Evolutionary conservation across 257 asterid genomes (phyloP), one percentile per base, ranked within the genome.

Genomic region (Sherardia arvensis): DNA sequence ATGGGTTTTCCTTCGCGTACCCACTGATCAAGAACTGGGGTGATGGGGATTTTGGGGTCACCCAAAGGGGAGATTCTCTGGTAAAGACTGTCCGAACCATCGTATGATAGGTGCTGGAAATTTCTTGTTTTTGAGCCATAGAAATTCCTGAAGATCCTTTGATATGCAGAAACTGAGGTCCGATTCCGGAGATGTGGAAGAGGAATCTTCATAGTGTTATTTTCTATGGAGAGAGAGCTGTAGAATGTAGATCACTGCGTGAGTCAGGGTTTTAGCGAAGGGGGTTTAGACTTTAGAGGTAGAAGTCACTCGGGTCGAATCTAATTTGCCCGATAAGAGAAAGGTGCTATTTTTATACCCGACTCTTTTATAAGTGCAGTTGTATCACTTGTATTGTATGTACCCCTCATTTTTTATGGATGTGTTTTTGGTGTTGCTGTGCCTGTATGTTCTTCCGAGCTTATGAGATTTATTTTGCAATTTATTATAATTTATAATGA

Each of bases 21-120:
- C 87, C 91, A 86, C 69, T 78, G 78, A 76, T 86, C 90, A 65
- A 88, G 87, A 38, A 74, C 82, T 12, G 84, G 81, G 30, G 56
- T 63, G 23, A 82, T 55, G 20, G 96, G 79, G 18, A 26, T 71
- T 29, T 71, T 80, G 30, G 90, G 90, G 74, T 88, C 83, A 22
- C 90, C 89, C 69, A 77, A 3, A 1, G 76, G 85, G 7, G 81
- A 69, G 65, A 84, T 76, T 67, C 80, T 75, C 15, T 77, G 53
- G 80, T 74, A 82, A 48, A 84, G 76, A 47, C 79, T 63, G 47
- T 38, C 18, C 47, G 47, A 38, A 2, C 47, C 47, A 38, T 38
- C 47, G 47, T 10, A 38, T 11, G 47, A 38, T 38, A 38, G 14
- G 47, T 38, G 17, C 47, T 1, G 47, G 17, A 10, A 38, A 38